Base-by-base conservation (phyloP, 148 eudicot species). In the Vaccinium macrocarpon region DNA sequence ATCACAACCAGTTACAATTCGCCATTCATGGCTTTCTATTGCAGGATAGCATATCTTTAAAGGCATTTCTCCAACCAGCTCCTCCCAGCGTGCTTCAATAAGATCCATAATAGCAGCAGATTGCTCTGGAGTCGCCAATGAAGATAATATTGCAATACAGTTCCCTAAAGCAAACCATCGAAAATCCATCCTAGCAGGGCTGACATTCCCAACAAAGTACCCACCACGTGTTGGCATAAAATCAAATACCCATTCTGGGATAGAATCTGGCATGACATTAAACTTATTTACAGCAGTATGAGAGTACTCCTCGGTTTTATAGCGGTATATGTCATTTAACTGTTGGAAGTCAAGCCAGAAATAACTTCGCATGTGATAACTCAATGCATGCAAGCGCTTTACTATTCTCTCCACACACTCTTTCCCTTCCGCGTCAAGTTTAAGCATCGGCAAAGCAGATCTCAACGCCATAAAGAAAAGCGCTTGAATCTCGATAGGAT, bases 271-370 rank as follows among this genome's bases (percentile, higher is more conserved):
- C 81, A 96, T 94, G 62, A 94, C 98, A 70, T 96, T 94, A 38
- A 94, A 94, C 86, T 94, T 96, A 81, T 96, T 96, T 82, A 96
- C 99, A 35, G 99, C 99, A 75, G 99, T 96, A 79, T 96, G 99
- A 76, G 99, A 96, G 85, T 96, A 96, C 80, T 96, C 98, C 81
- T 96, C 99, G 5, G 99, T 96, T 90, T 96, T 96, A 80, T 94
- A 96, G 50, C 99, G 97, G 72, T 96, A 96, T 74, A 96, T 90
- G 85, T 96, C 99, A 82, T 96, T 96, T 81, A 96, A 84, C 82
- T 94, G 99, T 82, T 92, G 97, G 84, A 96, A 96, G 87, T 96
- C 99, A 81, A 96, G 93, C 99, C 99, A 96, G 85, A 96, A 96
- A 86, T 96, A 96, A 86, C 91, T 90, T 85, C 99, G 91, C 95